Evolutionary conservation across 2,329 filamentous ascomycete genomes (phyloP).

Genomic region (Aspergillus sp.): DNA sequence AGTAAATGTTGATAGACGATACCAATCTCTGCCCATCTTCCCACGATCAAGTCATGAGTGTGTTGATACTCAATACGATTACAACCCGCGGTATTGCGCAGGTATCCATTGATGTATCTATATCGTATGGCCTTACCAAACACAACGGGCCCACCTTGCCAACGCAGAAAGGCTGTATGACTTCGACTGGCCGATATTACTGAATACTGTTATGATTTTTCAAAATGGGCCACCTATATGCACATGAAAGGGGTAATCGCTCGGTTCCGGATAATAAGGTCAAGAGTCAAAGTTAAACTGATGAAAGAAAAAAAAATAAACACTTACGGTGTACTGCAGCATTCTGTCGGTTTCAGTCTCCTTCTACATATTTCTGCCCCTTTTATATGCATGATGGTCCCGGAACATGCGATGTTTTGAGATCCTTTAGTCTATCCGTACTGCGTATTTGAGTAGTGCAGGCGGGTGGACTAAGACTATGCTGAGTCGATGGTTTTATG

Average conservation of each 20-base stretch:
- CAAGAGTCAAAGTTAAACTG: neutral
- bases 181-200: slow-evolving; percentile 1
- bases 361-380: neutral
- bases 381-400: neutral
- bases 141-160: slow-evolving; percentile 11
- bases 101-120: neutral
- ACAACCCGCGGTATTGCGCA: neutral
- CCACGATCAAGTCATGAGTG: neutral
- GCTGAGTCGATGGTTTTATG: slow-evolving; percentile 1
- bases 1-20: no score
- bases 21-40: neutral
- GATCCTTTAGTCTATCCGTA: neutral
- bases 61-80: neutral
- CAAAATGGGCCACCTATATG: slow-evolving; percentile 10
- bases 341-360: neutral
- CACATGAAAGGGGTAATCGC: slow-evolving; percentile 16
- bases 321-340: no score
- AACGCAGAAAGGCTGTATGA: slow-evolving; percentile 10
- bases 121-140: slow-evolving; percentile 4
- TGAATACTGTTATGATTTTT: slow-evolving; percentile 4
- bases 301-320: neutral
- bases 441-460: neutral
- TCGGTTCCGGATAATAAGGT: neutral
- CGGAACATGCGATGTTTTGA: neutral
- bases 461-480: slow-evolving; percentile 1